Base-by-base conservation (phyloP, 2,329 filamentous ascomycete species). In the Venturia pyrina region DNA sequence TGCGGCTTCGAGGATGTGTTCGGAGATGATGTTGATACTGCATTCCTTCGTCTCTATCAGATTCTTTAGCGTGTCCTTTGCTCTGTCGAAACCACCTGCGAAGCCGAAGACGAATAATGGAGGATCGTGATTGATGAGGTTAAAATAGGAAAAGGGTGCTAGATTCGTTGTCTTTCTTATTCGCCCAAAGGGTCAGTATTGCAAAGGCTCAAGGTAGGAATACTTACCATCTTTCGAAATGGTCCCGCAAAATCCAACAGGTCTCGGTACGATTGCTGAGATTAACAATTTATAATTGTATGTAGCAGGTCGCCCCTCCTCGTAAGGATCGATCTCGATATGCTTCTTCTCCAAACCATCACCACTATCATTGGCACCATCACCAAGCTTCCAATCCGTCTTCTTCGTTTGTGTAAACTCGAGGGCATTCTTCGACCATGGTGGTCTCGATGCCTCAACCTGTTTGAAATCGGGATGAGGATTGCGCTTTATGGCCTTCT, bases 221-320 rank as follows among this genome's bases (percentile, higher is more conserved):
- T 34, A 53, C 43, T 72, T 76, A 28, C 89, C 90, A 71, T 92
- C 88, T 48, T 78, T 78, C 2, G 79, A 82, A 44, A 80, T 74
- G 1, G 86, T 88, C 62, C 80, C 82, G 17, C 87, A 76, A 68
- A 88, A 86, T 1, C 85, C 85, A 59, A 97, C 88, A 15, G 93
- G 93, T 15, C 93, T 85, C 0, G 93, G 93, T 19, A 92, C 83
- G 70, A 97, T 85, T 69, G 86, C 87, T 21, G 87, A 90, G 76
- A 97, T 96, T 68, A 97, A 81, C 17, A 97, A 84, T 78, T 96
- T 96, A 84, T 98, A 97, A 82, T 97, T 97, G 78, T 84, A 86
- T 1, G 80, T 78, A 0, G 85, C 78, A 0, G 86, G 82, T 0
- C 93, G 84, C 41, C 87, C 89, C 37, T 86, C 79, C 66, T 83